A percentile compares a stretch with the other conserved stretches of the same genome.
Conservation (phyloP, 805 yeast species). For the Myxozyma geophila region DNA sequence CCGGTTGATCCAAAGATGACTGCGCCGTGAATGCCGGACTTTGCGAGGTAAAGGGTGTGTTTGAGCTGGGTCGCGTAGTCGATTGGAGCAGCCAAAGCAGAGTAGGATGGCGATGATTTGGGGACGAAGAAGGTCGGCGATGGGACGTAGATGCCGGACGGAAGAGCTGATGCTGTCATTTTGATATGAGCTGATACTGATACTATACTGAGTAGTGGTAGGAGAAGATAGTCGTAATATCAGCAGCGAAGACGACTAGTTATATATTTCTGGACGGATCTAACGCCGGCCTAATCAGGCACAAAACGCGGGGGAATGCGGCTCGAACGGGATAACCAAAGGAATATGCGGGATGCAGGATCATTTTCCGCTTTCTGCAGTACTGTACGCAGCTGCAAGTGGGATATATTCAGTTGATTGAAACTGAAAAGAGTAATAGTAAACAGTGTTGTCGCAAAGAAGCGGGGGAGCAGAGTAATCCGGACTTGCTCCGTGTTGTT, state of each 20-base stretch:
- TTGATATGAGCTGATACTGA: background rate
- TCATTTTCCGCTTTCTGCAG: background rate
- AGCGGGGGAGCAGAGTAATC: too few relatives aligned
- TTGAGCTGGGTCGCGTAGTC: constrained; percentile 53
- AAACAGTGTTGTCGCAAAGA: too few relatives aligned
- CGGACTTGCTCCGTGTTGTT: too few relatives aligned
- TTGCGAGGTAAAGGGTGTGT: constrained; percentile 52
- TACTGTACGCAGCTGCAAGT: background rate
- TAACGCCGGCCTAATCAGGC: background rate
- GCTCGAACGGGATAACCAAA: background rate
- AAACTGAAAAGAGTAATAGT: background rate
- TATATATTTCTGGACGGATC: too few relatives aligned
- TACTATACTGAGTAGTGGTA: background rate
- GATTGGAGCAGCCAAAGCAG: constrained; percentile 38
- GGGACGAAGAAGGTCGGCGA: constrained; percentile 58
- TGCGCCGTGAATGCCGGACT: constrained; percentile 54
- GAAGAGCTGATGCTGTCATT: constrained; percentile 15
- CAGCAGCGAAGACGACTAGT: background rate
- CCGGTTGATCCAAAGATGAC: constrained; percentile 62
- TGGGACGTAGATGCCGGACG: constrained; percentile 55
- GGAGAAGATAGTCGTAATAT: background rate
- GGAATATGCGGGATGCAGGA: background rate
- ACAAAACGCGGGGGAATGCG: background rate
- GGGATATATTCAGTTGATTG: background rate
- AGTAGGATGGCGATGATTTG: constrained; percentile 41